Evolutionary conservation across 1,284 basidiomycete species (phyloP), one percentile per base, ranked within the genome.

Genomic region (Agaricales sp.): DNA sequence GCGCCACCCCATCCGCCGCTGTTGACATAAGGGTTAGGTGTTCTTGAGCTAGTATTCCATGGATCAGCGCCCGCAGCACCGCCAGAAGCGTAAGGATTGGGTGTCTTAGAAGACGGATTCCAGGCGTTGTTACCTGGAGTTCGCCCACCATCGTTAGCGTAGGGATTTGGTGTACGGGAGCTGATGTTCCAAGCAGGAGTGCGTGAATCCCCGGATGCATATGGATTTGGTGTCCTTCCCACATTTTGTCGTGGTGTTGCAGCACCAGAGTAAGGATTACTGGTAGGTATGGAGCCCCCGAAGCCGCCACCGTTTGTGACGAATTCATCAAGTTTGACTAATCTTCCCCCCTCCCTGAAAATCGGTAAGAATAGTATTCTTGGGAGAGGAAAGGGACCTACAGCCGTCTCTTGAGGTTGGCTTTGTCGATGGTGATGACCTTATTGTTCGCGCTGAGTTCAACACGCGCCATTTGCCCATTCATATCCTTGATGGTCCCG

Each of bases 401-500:
- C 90, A 82, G 69, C 69, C 86, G 80, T 53, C 86, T 77, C 55
- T 81, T 79, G 23, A 98, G 67, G 61, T 86, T 89, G 25, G 78
- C 77, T 59, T 93, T 86, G 45, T 86, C 84, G 52, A 98, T 82
- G 6, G 87, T 87, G 54, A 98, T 82, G 20, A 93, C 76, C 67
- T 93, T 95, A 66, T 93, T 93, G 48, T 86, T 85, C 1, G 92
- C 91, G 54, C 88, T 80, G 19, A 99, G 70, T 66, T 99, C 96
- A 12, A 99, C 93, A 47, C 96, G 80, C 1, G 88, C 91, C 54
- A 85, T 73, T 44, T 77, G 75, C 12, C 93, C 95, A 51, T 93
- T 95, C 12, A 92, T 91, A 61, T 98, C 96, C 66, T 95, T 98
- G 73, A 99, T 89, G 11, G 85, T 82, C 4, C 96, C 96, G 46